These are phyloP conservation scores for Aspergillus aculeatus DNA, from an alignment of 2,329 filamentous ascomycete species.

Conservation along the genomic window DNA sequence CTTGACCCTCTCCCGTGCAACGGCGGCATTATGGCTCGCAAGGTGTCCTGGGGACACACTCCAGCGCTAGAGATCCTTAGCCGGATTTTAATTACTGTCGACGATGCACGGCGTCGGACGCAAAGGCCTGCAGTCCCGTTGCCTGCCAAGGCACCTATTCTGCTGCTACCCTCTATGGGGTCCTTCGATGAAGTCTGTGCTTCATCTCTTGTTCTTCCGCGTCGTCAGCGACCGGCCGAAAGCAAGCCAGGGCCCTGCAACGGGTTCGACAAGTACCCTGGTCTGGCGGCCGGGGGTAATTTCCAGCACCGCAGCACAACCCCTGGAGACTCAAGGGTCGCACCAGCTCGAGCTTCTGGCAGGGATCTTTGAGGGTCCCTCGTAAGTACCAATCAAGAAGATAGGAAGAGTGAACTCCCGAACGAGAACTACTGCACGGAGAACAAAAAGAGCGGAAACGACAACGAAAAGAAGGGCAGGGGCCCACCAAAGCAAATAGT, in stretches of 20 bases:
- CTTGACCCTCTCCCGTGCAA: background rate
- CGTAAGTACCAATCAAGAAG: no score
- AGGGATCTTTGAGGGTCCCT: background rate
- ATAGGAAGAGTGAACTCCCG: background rate
- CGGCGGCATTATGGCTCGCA: background rate
- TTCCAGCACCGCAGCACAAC: background rate
- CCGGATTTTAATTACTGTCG: background rate
- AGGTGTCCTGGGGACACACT: background rate
- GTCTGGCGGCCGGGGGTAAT: background rate
- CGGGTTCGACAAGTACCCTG: background rate
- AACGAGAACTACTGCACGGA: background rate
- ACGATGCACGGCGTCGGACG: constrained; percentile 11
- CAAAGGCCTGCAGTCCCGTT: constrained; percentile 15
- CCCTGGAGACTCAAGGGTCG: background rate
- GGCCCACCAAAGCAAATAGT: background rate
- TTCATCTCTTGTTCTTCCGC: background rate
- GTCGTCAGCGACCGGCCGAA: constrained; percentile 12
- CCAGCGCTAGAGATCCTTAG: constrained; percentile 2
- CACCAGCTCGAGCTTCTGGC: background rate
- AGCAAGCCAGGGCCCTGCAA: background rate
- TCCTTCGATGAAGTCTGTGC: constrained; percentile 17
- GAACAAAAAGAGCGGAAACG: background rate
- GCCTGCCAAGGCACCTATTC: constrained; percentile 15
- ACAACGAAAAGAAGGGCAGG: background rate
- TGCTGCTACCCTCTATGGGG: constrained; percentile 12